Percentiles rank a stretch among this genome's conserved stretches.
Conservation (phyloP, 345 rosid genomes). For the Citrus cavaleriei region DNA sequence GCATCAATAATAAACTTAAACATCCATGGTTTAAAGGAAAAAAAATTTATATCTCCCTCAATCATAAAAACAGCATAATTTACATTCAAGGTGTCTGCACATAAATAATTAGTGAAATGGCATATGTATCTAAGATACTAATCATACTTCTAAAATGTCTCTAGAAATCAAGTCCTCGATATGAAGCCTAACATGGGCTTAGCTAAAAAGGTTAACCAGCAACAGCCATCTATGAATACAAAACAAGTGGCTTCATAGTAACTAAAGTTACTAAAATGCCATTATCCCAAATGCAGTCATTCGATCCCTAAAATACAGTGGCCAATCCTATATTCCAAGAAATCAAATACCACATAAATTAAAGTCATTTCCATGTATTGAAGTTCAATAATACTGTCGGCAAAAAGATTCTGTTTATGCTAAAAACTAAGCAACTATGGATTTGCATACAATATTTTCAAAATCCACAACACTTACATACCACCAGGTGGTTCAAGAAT, state of each 20-base stretch:
- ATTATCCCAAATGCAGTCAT: slow-evolving; percentile 4
- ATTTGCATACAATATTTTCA: neutral
- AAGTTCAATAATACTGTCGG: neutral
- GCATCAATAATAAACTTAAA: neutral
- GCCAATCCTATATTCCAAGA: neutral
- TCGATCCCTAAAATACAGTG: neutral
- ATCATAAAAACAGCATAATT: neutral
- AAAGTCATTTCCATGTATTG: neutral
- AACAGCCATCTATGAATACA: neutral
- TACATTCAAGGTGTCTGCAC: neutral
- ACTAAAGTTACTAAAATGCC: neutral
- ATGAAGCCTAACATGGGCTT: neutral
- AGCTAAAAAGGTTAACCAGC: neutral
- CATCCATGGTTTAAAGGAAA: neutral
- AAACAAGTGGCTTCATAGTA: neutral
- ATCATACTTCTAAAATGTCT: neutral
- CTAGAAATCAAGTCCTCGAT: neutral
- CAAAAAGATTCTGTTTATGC: neutral
- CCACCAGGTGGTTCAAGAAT: neutral
- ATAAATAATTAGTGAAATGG: neutral
- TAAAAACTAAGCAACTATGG: neutral
- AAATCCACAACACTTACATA: neutral
- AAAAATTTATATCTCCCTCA: neutral
- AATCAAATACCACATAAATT: neutral
- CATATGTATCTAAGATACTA: neutral